Base-by-base conservation (phyloP, 2,329 filamentous ascomycete genomes). In the Microcera coccophila region DNA sequence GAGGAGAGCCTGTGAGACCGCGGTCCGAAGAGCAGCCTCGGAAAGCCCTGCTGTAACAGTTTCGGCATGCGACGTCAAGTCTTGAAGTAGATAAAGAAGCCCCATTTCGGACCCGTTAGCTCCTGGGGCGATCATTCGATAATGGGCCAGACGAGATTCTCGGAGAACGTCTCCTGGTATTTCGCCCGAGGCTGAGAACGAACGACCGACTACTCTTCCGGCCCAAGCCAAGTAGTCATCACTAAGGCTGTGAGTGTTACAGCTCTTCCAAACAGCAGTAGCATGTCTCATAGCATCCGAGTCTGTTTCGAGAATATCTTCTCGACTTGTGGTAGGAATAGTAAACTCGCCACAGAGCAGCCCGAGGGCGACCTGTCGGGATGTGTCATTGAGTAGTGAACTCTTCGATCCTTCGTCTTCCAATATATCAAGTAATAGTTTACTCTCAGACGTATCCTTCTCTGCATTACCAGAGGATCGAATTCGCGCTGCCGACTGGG, bases 161-260 rank as follows among this genome's bases (percentile, higher is more conserved):
- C 74, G 70, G 2, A 84, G 62, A 35, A 86, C 70, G 37, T 78
- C 78, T 26, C 71, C 62, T 14, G 81, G 78, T 5, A 88, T 75
- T 41, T 80, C 73, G 2, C 90, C 90, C 20, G 82, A 87, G 14
- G 86, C 78, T 29, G 85, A 82, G 65, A 90, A 97, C 0, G 88
- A 84, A 60, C 89, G 80, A 7, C 94, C 93, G 34, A 97, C 73
- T 2, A 90, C 85, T 49, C 84, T 79, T 3, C 87, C 90, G 34
- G 87, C 86, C 94, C 94, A 98, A 1, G 87, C 70, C 1, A 89
- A 70, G 61, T 93, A 96, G 14, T 81, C 76, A 19, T 78, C 69
- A 42, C 82, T 85, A 14, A 84, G 71, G 2, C 76, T 69, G 28
- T 76, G 71, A n/a, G 78, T 73, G 44, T 78, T 74, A 53, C 89